A percentile compares a stretch with the other conserved stretches of the same genome.
phyloP scores from a whole-genome alignment of 2,329 filamentous ascomycete species.

The Penicillium sp. region DNA sequence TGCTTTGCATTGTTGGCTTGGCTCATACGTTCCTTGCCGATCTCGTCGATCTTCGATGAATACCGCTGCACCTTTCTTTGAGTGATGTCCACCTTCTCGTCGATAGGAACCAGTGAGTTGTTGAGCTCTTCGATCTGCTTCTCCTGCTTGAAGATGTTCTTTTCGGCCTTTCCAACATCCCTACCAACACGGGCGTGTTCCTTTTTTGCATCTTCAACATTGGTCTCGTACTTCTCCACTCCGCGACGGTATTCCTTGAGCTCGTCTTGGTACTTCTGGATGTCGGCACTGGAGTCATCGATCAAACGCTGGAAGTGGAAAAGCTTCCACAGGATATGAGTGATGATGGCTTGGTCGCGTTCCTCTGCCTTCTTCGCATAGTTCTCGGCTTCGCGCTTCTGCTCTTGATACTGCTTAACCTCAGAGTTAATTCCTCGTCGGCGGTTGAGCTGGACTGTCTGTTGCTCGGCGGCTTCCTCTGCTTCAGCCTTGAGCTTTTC shows the following conservation, averaged over 20 bases:
- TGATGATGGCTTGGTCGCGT: constrained; percentile 86
- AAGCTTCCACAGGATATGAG: constrained; percentile 93
- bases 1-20: constrained; percentile 72
- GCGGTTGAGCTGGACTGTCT: constrained; percentile 83
- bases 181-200: constrained; percentile 79
- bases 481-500: constrained; percentile 85
- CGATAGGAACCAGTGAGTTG: constrained; percentile 82
- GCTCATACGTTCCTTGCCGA: constrained; percentile 75
- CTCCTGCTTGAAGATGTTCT: constrained; percentile 81
- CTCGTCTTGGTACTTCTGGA: constrained; percentile 91
- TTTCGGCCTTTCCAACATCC: constrained; percentile 80
- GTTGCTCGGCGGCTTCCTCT: constrained; percentile 85
- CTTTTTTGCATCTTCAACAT: constrained; percentile 78
- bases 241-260: constrained; percentile 89
- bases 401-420: constrained; percentile 96
- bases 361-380: constrained; percentile 91
- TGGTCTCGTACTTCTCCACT: constrained; percentile 80
- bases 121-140: constrained; percentile 85
- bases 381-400: constrained; percentile 92
- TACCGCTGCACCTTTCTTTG: constrained; percentile 71
- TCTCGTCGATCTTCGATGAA: constrained; percentile 68
- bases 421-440: constrained; percentile 95
- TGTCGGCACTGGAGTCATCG: constrained; percentile 86
- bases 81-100: constrained; percentile 87
- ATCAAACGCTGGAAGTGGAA: constrained; percentile 94